Base-by-base conservation (phyloP, 1,284 basidiomycete genomes). In the Leucoagaricus sp. region DNA sequence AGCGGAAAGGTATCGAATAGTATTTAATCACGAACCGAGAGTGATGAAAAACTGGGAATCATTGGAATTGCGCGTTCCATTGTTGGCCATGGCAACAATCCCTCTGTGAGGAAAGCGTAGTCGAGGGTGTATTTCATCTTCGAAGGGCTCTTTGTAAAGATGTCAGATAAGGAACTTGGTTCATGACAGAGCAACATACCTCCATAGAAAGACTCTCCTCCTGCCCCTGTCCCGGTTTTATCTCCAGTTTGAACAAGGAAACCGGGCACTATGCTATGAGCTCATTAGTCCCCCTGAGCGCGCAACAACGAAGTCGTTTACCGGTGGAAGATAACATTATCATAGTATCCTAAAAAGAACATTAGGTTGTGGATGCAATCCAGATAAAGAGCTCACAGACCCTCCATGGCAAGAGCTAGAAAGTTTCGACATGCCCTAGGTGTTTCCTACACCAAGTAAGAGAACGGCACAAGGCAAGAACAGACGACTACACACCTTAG, bases 171-270 rank as follows among this genome's bases (percentile, higher is more conserved):
- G 26, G 23, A 19, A 29, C 38, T 17, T 52, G n/a, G 38, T 53
- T 31, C 41, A 10, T 47, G 25, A 53, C 33, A 28, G 36, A 10
- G 15, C 1, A 5, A 69, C 82, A 45, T 55, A 90, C 91, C 91
- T 72, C 93, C 94, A 61, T 91, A 96, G 68, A 94, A 89, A 0
- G 92, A 94, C 69, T 95, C 94, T 62, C 96, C 96, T 3, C 96
- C 95, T 3, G 75, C 85, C 0, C 96, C 96, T 0, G 93, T 95
- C 0, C 94, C 94, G 0, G 94, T 95, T 57, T 85, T 88, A 68
- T 98, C 96, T n/a, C 96, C 96, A 1, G 94, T 94, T 70, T 98
- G 96, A 2, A 97, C 87, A 49, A 97, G 84, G 69, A 98, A 98
- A 28, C 85, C 83, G 1, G 94, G 91, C 3, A 96, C 87, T 48